Evolutionary conservation across 177 flowering plant species (phyloP).

Genomic region (Vitis hybrid): DNA sequence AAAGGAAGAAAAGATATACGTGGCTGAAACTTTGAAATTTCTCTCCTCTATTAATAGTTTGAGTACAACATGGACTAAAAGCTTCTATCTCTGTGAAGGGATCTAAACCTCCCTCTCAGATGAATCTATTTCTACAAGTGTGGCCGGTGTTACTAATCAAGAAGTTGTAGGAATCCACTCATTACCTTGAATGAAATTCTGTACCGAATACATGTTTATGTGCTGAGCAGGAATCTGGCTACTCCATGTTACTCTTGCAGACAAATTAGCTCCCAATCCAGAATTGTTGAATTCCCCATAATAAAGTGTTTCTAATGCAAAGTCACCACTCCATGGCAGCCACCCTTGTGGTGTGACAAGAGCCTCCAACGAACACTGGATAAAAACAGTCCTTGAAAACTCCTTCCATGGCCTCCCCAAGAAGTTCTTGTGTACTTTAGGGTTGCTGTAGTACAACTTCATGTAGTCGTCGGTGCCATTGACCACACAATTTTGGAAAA

Average conservation of each 20-base stretch:
- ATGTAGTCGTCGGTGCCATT: slow-evolving; percentile 72
- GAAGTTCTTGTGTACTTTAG: slow-evolving; percentile 52
- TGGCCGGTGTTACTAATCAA: not conserved
- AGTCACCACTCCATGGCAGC: slow-evolving; percentile 70
- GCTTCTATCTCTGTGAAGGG: too few relatives aligned
- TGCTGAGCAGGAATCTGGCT: slow-evolving; percentile 54
- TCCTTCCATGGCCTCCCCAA: slow-evolving; percentile 92
- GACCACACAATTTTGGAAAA: slow-evolving; percentile 55
- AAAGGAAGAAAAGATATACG: too few relatives aligned
- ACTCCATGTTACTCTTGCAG: slow-evolving; percentile 66
- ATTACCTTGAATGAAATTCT: slow-evolving; percentile 67
- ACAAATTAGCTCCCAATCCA: slow-evolving; percentile 50
- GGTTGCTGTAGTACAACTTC: slow-evolving; percentile 44
- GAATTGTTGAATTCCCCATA: slow-evolving; percentile 64
- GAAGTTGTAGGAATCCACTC: slow-evolving; percentile 52
- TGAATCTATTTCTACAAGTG: not conserved
- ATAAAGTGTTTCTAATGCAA: slow-evolving; percentile 58
- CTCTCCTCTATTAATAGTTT: too few relatives aligned
- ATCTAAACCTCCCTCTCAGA: too few relatives aligned
- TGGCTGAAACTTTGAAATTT: too few relatives aligned
- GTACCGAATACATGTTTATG: slow-evolving; percentile 42
- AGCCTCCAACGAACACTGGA: slow-evolving; percentile 42
- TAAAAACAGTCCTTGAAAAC: slow-evolving; percentile 68
- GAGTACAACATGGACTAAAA: too few relatives aligned
- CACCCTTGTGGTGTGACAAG: slow-evolving; percentile 63